Evolutionary conservation across 225 moss, liverwort and hornwort species (phyloP), one percentile per base, ranked within the genome.

Genomic region (Antitrichia curtipendula): DNA sequence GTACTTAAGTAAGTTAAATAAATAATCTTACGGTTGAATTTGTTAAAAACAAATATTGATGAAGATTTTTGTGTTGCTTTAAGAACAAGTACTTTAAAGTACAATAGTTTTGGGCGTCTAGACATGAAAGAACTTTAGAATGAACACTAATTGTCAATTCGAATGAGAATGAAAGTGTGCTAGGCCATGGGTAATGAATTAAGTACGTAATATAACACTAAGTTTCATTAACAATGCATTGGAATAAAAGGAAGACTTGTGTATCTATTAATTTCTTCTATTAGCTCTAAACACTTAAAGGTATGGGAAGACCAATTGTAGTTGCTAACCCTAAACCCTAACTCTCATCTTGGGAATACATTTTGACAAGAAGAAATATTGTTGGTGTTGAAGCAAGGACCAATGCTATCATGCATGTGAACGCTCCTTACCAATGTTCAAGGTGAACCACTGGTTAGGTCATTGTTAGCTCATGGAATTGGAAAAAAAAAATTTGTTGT

Each of bases 71-170:
- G 4, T 15, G 5, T 23, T 40, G 14, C 5, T 25, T 19, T 5
- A 0, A 0, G 0, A 15, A 70, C 0, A 0, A 70, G 5, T 40
- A 8, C 8, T 41, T 41, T 14, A 4, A 70, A 41, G n/a, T 49
- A 49, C 45, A 45, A 45, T 24, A 13, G 4, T 8, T 41, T 25
- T 8, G 0, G 5, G 3, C 14, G 5, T 25, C 1, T 40, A 25
- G 41, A 70, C 3, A 40, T 25, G 25, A 70, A 66, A 38, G 12
- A 68, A 38, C 13, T 68, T 22, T 23, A 4, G 3, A 4, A 0
- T 22, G 38, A 71, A 16, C 8, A 43, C 0, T 16, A 2, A 43
- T 71, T 43, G 9, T 16, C 27, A 71, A 43, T 2, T 16, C 9
- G 21, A 27, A 71, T 43, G 16, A 71, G 2, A 43, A 15, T 16